Evolutionary conservation across 129 eudicot species (phyloP), one percentile per base, ranked within the genome.

Genomic region (Mikania micrantha): DNA sequence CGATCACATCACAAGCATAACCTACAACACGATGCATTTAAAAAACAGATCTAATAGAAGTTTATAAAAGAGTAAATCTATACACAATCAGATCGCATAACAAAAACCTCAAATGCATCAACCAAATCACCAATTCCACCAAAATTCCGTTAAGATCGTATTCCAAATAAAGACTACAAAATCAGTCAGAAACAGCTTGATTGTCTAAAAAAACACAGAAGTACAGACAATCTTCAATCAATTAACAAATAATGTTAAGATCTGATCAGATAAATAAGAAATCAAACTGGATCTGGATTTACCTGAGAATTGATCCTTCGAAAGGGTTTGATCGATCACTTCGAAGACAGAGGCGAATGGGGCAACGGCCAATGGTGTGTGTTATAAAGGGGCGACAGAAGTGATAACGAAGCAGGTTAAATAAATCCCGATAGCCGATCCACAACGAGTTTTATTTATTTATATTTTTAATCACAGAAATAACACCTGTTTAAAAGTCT

Each of bases 281-380:
- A 19, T 19, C 21, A 36, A 29, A 60, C 75, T 76, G 75, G 75
- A 76, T 76, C 70, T 68, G n/a, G 80, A 20, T 68, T 66, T 76
- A 76, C 80, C 80, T 76, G 75, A 68, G 70, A 60, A 60, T 35
- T 60, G 70, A 9, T 60, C 49, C 45, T 60, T 67, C 5, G 64
- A 68, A 56, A 45, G 22, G 68, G 76, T 60, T 71, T 60, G 9
- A 71, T 44, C 32, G 74, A 67, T 67, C 63, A 64, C 58, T 75
- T 75, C 28, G 69, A 74, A 52, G 45, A 27, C 65, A 34, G 54
- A 60, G 54, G 9, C 2, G 65, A n/a, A 28, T 60, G 34, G 49
- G 29, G 32, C 58, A 66, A 66, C 8, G 54, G 47, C 12, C 59
- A 28, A 5, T 64, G 72, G n/a, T n/a, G n/a, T n/a, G n/a, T n/a